Evolutionary conservation across 192 early-diverging fungal genomes (phyloP), one percentile per base, ranked within the genome.

Genomic region (Coemansia aciculifera): DNA sequence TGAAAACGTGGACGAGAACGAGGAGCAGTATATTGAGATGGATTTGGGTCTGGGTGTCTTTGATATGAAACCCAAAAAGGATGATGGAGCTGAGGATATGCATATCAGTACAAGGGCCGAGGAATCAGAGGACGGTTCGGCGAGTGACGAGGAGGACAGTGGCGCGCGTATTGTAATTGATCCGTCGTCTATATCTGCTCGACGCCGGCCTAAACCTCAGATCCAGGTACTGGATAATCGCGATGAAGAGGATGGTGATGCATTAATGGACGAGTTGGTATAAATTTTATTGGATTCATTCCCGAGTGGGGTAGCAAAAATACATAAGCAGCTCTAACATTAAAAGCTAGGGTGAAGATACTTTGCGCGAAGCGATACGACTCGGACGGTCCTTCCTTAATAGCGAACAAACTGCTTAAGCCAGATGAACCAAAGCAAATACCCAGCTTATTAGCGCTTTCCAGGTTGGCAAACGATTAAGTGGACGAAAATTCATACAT

Each of bases 11-110:
- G 66, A 63, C 36, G 62, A 69, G 7, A 59, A 78, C 19, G 67
- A 72, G 12, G 42, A 60, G 6, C 77, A 78, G 66, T 78, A 84
- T 59, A 79, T 79, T 27, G 81, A 84, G 32, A 79, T 84, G 81
- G 81, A 84, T 32, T 59, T 79, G 19, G 77, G 77, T 1, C 66
- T 79, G 27, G 81, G 77, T 31, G 73, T 79, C 10, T 78, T 84
- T 64, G 81, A 78, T 48, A 74, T 78, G 75, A 84, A 78, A 38
- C 70, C 73, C 9, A 84, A 79, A 52, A 60, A 67, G 56, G 59
- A 73, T 15, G 24, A 23, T 11, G 31, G 32, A 13, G 27, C 61
- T 13, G 23, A 59, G n/a, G 69, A 66, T 37, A 71, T 75, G 48
- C 21, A 66, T n/a, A 76, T 75, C 11, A 40, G 66, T n/a, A 52